Percentiles rank a stretch among this genome's conserved stretches.
Evolutionary conservation across 176 grass and related monocot species (phyloP).

Genomic region (Luzula sylvatica): DNA sequence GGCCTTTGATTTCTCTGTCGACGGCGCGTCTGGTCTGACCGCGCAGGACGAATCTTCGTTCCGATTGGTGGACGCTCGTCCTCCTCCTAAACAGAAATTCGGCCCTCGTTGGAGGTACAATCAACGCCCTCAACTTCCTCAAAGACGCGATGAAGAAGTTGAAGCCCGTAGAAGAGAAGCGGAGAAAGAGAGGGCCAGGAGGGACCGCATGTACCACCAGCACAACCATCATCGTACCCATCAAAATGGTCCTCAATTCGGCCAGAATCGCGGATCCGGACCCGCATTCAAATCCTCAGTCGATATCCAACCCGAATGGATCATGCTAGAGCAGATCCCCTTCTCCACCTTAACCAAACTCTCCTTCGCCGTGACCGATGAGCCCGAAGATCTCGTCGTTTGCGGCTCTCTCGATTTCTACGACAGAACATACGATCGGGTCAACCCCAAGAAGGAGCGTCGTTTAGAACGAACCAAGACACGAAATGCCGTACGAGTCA

Average conservation of each 20-base stretch:
- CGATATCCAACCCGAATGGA: constrained; percentile 87
- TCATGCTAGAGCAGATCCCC: constrained; percentile 79
- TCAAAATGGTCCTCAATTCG: constrained; percentile 15
- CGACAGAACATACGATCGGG: constrained; percentile 50
- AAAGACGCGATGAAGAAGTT: constrained; percentile 79
- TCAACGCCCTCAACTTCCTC: constrained; percentile 56
- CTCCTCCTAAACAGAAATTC: constrained; percentile 49
- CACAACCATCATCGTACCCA: constrained; percentile 14
- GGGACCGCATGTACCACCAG: constrained; percentile 49
- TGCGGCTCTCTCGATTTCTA: constrained; percentile 69
- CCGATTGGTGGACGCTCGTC: constrained; percentile 55
- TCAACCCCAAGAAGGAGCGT: constrained; percentile 64
- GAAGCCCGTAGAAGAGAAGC: constrained; percentile 62
- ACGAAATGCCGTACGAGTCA: constrained; percentile 64
- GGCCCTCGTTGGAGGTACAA: constrained; percentile 70
- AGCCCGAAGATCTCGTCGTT: constrained; percentile 59
- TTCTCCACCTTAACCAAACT: constrained; percentile 85
- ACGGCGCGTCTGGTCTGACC: constrained; percentile 39
- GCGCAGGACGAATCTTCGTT: constrained; percentile 59
- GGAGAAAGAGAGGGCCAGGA: constrained; percentile 70
- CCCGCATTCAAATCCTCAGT: constrained; percentile 46
- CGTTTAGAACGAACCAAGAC: constrained; percentile 73
- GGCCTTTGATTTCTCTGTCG: constrained; percentile 62
- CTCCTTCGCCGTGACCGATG: constrained; percentile 64
- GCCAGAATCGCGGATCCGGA: constrained; percentile 23